Evolutionary conservation across 345 rosid genomes (phyloP).

Genomic region (Corchorus olitorius): DNA sequence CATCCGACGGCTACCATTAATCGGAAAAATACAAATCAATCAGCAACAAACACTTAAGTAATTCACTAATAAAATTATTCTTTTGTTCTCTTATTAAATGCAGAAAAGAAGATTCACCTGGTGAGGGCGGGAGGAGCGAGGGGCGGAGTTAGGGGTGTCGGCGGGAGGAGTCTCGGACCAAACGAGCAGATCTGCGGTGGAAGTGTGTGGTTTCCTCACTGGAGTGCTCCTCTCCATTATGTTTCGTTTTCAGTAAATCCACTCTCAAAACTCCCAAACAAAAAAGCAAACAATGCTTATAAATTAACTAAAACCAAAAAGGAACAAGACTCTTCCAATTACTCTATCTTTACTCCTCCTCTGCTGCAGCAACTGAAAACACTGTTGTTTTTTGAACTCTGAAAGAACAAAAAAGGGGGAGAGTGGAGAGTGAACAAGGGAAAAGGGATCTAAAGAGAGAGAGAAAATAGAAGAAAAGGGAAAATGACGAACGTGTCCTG

Average conservation of each 20-base stretch:
- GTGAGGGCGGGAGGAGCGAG: conserved; percentile 70
- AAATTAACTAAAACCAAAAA: background rate
- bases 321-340: background rate
- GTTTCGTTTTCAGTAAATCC: background rate
- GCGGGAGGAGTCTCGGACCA: conserved; percentile 70
- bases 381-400: background rate
- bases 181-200: conserved; percentile 90
- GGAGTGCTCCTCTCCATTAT: conserved; percentile 80
- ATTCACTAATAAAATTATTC: background rate
- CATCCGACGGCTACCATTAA: conserved; percentile 82
- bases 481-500: conserved; percentile 34
- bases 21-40: conserved; percentile 11
- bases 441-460: conserved; percentile 15
- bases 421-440: background rate
- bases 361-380: background rate
- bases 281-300: background rate
- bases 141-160: conserved; percentile 46
- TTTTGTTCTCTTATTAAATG: background rate
- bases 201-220: conserved; percentile 71
- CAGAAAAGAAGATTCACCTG: conserved; percentile 45
- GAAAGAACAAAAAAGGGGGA: background rate
- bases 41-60: background rate
- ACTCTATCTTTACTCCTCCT: conserved; percentile 20
- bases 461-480: background rate
- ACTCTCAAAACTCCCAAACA: conserved; percentile 6